Evolutionary conservation across 1,139 yeast species (phyloP).

Genomic region (Geotrichum reessii): DNA sequence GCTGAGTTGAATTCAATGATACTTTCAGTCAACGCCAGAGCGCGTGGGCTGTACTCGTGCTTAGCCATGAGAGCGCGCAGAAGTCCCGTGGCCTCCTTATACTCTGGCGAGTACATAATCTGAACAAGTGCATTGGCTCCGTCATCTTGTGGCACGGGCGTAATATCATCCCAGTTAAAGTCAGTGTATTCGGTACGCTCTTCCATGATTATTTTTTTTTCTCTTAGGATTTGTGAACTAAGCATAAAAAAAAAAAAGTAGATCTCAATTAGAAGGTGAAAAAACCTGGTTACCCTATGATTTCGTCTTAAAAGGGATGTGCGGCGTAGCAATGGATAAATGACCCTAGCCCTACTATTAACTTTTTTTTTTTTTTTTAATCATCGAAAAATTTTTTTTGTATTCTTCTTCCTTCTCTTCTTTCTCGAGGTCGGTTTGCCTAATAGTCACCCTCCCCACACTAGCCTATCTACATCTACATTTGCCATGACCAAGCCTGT

Average conservation of each 20-base stretch:
- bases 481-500: conserved; percentile 27
- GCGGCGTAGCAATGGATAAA: background rate
- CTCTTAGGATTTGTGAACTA: background rate
- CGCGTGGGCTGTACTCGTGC: conserved; percentile 65
- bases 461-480: background rate
- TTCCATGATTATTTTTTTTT: background rate
- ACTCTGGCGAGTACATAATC: conserved; percentile 73
- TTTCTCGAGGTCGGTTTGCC: background rate
- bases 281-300: background rate
- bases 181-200: conserved; percentile 6
- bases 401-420: background rate
- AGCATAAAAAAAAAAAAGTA: background rate
- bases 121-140: conserved; percentile 53
- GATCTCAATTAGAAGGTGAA: too few relatives aligned
- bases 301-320: background rate
- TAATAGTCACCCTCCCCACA: conserved; percentile 13
- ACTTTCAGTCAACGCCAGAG: conserved; percentile 56
- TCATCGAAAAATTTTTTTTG: background rate
- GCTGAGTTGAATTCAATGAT: conserved; percentile 74
- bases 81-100: conserved; percentile 50
- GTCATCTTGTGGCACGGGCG: conserved; percentile 37
- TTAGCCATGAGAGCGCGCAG: conserved; percentile 55
- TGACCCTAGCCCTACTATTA: background rate
- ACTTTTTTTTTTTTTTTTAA: background rate
- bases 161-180: conserved; percentile 35